A percentile compares a stretch with the other conserved stretches of the same genome.
Conservation (phyloP, 495 filamentous ascomycete species). For the Penicillium turbatum region DNA sequence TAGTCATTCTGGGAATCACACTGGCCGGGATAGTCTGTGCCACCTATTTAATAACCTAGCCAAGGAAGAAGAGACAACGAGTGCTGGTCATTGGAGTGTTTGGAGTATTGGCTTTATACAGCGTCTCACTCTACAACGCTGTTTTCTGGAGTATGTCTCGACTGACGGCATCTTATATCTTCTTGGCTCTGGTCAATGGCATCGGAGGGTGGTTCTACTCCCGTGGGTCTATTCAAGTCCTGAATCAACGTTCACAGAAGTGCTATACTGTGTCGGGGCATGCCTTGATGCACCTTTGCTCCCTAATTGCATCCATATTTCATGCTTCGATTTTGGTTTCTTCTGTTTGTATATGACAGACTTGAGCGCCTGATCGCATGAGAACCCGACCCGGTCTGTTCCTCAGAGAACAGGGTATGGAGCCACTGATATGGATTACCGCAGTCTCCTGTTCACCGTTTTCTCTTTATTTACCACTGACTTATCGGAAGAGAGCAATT, state of each 20-base stretch:
- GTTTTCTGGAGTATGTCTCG: neutral
- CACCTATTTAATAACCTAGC: neutral
- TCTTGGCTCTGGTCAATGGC: neutral
- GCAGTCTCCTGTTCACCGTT: no score
- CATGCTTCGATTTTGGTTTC: neutral
- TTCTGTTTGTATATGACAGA: neutral
- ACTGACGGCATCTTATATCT: neutral
- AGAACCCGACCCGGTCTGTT: neutral
- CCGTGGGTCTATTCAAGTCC: neutral
- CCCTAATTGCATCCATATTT: neutral
- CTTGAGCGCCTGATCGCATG: neutral
- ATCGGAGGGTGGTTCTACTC: neutral
- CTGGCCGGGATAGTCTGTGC: neutral
- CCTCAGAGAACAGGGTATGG: no score
- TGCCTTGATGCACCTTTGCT: neutral
- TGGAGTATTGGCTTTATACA: neutral
- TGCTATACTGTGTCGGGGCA: neutral
- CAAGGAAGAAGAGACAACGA: neutral
- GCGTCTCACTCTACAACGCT: neutral
- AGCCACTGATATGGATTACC: no score
- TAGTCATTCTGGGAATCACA: neutral
- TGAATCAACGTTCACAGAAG: neutral
- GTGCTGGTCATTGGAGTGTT: conserved; percentile 1
- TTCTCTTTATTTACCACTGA: no score
- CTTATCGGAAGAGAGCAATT: no score